A percentile compares a stretch with the other conserved stretches of the same genome.
These are phyloP conservation scores for Xerocomellus chrysenteron DNA, from an alignment of 768 basidiomycete species.

Conservation along the genomic window DNA sequence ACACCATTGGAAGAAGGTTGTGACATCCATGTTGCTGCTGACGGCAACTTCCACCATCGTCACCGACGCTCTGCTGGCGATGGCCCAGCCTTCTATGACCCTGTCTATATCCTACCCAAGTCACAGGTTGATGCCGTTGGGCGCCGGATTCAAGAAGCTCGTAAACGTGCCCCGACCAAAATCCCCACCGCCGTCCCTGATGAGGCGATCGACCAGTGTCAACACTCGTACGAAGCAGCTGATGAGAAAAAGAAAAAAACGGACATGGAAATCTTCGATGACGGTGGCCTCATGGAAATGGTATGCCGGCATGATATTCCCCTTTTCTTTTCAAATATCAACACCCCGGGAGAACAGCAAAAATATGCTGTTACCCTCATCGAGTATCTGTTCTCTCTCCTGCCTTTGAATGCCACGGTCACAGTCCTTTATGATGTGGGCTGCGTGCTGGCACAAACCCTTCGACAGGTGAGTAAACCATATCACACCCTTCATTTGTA, in stretches of 20 bases:
- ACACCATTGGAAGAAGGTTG: neutral
- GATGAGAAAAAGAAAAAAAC: slow-evolving; percentile 7
- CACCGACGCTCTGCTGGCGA: neutral
- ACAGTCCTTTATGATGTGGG: too few relatives aligned
- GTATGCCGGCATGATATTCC: slow-evolving; percentile 39
- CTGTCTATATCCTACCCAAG: slow-evolving; percentile 34
- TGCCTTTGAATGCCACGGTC: too few relatives aligned
- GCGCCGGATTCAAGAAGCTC: slow-evolving; percentile 18
- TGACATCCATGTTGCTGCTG: neutral
- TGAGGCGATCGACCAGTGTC: slow-evolving; percentile 35
- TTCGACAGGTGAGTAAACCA: too few relatives aligned
- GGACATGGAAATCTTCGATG: slow-evolving; percentile 26
- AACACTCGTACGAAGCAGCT: slow-evolving; percentile 16
- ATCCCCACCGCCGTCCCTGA: slow-evolving; percentile 26
- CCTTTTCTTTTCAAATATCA: slow-evolving; percentile 33
- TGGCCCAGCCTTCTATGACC: slow-evolving; percentile 6
- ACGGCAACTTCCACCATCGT: slow-evolving; percentile 4
- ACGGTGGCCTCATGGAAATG: slow-evolving; percentile 37
- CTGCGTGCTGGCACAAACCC: too few relatives aligned
- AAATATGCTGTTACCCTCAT: too few relatives aligned
- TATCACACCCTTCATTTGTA: too few relatives aligned
- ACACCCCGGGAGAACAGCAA: neutral
- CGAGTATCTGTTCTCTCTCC: too few relatives aligned
- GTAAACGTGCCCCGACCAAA: slow-evolving; percentile 14
- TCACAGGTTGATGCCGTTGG: slow-evolving; percentile 34